Percentiles rank a stretch among this genome's conserved stretches.
Evolutionary conservation across 495 filamentous ascomycete genomes (phyloP).

Genomic region (Delitschia confertaspora): DNA sequence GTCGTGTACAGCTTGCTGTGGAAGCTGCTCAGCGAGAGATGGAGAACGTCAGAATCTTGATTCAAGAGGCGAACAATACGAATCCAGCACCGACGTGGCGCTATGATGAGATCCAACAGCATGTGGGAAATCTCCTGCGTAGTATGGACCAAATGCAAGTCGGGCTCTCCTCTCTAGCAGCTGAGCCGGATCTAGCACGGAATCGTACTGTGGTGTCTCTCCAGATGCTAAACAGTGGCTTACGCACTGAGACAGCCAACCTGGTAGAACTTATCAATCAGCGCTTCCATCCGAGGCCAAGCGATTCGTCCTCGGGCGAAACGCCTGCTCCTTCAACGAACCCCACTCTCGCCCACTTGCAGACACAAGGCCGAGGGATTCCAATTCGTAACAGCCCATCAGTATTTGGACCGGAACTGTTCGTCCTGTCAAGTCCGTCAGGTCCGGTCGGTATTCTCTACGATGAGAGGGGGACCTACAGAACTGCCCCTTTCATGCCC

Average conservation of each 20-base stretch:
- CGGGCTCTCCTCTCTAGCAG: slow-evolving; percentile 11
- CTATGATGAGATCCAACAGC: slow-evolving; percentile 6
- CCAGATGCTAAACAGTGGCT: slow-evolving; percentile 5
- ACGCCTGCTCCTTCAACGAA: background rate
- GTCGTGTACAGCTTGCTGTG: slow-evolving; percentile 4
- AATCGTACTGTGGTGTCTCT: slow-evolving; percentile 16
- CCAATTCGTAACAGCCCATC: too few relatives aligned
- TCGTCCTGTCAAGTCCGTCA: slow-evolving; percentile 24
- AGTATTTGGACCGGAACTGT: slow-evolving; percentile 19
- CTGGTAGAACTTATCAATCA: background rate
- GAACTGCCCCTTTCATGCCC: slow-evolving; percentile 17
- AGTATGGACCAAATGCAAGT: slow-evolving; percentile 15
- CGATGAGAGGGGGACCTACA: slow-evolving; percentile 24
- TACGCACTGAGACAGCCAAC: slow-evolving; percentile 6
- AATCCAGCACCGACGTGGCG: slow-evolving; percentile 17
- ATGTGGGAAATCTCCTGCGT: slow-evolving; percentile 6
- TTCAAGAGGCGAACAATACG: slow-evolving; percentile 6
- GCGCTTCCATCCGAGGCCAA: background rate
- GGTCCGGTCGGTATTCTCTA: slow-evolving; percentile 25
- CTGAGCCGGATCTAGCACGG: slow-evolving; percentile 15
- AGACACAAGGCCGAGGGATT: too few relatives aligned
- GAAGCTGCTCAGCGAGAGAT: slow-evolving; percentile 16
- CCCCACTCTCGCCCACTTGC: too few relatives aligned
- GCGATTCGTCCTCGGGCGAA: too few relatives aligned
- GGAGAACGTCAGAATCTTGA: slow-evolving; percentile 19